Conservation (phyloP, 768 basidiomycete species). For the Rhodotorula kratochvilovae region DNA sequence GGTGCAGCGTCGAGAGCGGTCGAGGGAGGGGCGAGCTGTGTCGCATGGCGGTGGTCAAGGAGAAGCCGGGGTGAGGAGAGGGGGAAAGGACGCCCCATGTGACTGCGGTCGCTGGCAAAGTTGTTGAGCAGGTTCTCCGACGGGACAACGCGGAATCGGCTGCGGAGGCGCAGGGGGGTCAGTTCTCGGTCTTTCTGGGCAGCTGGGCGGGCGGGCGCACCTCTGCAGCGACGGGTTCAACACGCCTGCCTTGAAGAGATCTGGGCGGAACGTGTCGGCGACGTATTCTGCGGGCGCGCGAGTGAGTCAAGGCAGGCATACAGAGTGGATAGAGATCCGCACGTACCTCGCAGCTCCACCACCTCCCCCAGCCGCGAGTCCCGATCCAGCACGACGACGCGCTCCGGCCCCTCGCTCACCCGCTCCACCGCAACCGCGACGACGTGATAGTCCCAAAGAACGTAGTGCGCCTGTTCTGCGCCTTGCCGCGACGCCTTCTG, state of each 20-base stretch:
- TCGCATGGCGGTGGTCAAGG: not conserved
- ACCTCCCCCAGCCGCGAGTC: slow-evolving; percentile 22
- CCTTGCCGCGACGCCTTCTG: slow-evolving; percentile 17
- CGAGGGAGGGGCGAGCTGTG: not conserved
- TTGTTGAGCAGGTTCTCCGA: slow-evolving; percentile 8
- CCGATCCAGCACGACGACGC: slow-evolving; percentile 16
- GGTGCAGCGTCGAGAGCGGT: not conserved
- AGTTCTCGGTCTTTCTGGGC: rapidly evolving
- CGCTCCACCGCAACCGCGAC: slow-evolving; percentile 3
- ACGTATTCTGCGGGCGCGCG: slow-evolving; percentile 17
- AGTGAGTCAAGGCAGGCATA: not conserved
- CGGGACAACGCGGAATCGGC: slow-evolving; percentile 35
- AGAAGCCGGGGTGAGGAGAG: too few relatives aligned
- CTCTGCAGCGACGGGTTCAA: slow-evolving; percentile 6
- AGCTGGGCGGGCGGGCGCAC: not conserved
- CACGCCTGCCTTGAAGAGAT: slow-evolving; percentile 5
- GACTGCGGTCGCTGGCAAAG: slow-evolving; percentile 38
- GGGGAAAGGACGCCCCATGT: slow-evolving; percentile 24
- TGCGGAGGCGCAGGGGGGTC: not conserved
- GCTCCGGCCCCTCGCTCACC: not conserved
- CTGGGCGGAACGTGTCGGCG: slow-evolving; percentile 15
- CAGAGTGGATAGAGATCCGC: too few relatives aligned
- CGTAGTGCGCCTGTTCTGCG: slow-evolving; percentile 14
- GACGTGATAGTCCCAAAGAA: slow-evolving; percentile 41
- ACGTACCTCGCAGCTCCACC: slow-evolving; percentile 5